Conservation (phyloP, 768 basidiomycete species). For the Suillus tomentosus region DNA sequence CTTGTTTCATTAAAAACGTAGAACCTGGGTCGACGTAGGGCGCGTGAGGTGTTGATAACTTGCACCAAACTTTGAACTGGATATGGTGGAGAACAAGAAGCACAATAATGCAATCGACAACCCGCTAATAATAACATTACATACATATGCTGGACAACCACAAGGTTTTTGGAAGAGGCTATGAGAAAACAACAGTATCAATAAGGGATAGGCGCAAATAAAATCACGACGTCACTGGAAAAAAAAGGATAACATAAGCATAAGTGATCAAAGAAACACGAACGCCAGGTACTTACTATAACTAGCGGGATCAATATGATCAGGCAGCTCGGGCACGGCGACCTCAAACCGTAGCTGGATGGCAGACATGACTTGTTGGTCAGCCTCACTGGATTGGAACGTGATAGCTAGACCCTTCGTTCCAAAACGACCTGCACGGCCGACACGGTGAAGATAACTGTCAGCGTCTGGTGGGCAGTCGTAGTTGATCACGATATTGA, state of each 20-base stretch:
- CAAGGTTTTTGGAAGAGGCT: conserved; percentile 8
- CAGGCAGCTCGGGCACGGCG: conserved; percentile 92
- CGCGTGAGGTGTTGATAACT: not conserved
- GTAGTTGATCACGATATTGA: conserved; percentile 99
- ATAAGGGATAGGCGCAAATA: conserved; percentile 17
- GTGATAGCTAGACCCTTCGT: conserved; percentile 99
- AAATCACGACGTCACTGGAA: conserved; percentile 48
- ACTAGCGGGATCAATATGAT: conserved; percentile 89
- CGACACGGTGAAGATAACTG: conserved; percentile 98
- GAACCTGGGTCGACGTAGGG: not conserved
- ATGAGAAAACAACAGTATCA: conserved; percentile 10
- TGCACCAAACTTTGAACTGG: not conserved
- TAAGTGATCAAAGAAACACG: not conserved
- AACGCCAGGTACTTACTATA: conserved; percentile 73
- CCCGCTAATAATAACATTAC: conserved; percentile 27
- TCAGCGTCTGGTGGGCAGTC: conserved; percentile 97
- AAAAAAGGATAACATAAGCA: not conserved
- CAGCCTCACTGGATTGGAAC: conserved; percentile 89
- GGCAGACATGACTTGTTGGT: conserved; percentile 90
- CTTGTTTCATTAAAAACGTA: not conserved
- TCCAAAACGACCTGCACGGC: conserved; percentile 98
- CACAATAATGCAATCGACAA: conserved; percentile 10
- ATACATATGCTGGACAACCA: conserved; percentile 13
- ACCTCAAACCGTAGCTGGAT: conserved; percentile 98
- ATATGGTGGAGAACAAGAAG: not conserved